Evolutionary conservation across 257 asterid species (phyloP), one percentile per base, ranked within the genome.

Genomic region (Nemophila menziesii): DNA sequence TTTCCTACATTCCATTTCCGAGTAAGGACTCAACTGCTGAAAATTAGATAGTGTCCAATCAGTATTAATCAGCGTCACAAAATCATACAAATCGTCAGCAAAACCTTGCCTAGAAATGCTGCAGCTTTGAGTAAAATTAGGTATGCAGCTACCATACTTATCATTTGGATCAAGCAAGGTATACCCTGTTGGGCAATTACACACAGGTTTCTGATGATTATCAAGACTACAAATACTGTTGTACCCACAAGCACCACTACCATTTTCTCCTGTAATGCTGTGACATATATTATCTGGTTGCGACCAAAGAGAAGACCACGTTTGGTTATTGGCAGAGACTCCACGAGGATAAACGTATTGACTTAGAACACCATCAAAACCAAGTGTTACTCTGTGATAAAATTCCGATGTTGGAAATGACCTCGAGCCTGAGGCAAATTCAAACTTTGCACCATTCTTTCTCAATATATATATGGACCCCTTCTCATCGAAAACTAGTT

Each of bases 341-440:
- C 1, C 57, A 56, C 46, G 67, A n/a, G 82, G 79, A 44, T 67
- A 57, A 57, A 67, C 61, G 36, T 67, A 79, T 10, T 27, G 69
- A 16, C 49, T 42, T 33, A 74, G 66, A 37, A 68, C 73, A 2
- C 89, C 83, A 20, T 74, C 72, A 11, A 50, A 66, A 42, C 48
- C 52, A 0, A 78, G 64, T n/a, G 66, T 64, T 3, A 71, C 63
- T n/a, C 85, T 48, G 52, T 63, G 60, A 41, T 74, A 75, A 29
- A 7, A 29, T 7, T 29, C 36, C 12, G 36, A 29, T 29, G 36
- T 29, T 5, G 36, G 9, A 29, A 29, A 2, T 1, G 9, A 7
- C 4, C 12, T 10, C 3, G 36, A 29, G 36, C 5, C 9, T 0
- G 54, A 8, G 7, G 51, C 54, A 16, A 70, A 37, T 7, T 0